phyloP scores from a whole-genome alignment of 805 yeast genomes.

The Kregervanrija pseudodelftensis region DNA sequence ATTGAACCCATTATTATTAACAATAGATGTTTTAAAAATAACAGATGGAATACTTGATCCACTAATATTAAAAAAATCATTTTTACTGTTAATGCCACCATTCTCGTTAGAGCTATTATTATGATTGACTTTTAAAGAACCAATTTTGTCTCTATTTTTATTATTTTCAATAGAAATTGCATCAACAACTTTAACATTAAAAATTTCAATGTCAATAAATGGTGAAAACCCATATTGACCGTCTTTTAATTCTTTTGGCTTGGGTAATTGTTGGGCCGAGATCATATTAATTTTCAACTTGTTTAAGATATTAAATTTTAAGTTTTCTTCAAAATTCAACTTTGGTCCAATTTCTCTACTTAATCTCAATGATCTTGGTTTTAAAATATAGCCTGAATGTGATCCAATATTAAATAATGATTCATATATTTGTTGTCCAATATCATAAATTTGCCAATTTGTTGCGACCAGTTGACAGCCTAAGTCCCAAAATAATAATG shows the following conservation, averaged over 20 bases:
- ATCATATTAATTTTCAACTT: constrained; percentile 41
- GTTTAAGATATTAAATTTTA: constrained; percentile 8
- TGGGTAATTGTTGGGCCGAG: constrained; percentile 83
- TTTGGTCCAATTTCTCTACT: constrained; percentile 6
- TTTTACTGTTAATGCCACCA: too few relatives aligned
- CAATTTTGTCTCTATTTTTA: constrained; percentile 1
- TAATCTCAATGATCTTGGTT: constrained; percentile 42
- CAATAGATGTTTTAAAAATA: constrained; percentile 27
- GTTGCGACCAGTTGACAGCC: constrained; percentile 96
- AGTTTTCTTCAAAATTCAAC: constrained; percentile 14
- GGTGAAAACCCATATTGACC: constrained; percentile 43
- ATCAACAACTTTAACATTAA: constrained; percentile 32
- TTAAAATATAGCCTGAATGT: constrained; percentile 69
- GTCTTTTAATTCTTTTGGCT: constrained; percentile 43
- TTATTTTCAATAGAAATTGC: neutral
- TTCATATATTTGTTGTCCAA: constrained; percentile 83
- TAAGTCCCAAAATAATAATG: constrained; percentile 69
- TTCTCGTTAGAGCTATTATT: too few relatives aligned
- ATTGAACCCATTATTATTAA: constrained; percentile 73
- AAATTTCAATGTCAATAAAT: constrained; percentile 51
- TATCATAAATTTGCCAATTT: constrained; percentile 90
- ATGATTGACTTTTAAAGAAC: constrained; percentile 5
- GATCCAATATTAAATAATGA: constrained; percentile 63
- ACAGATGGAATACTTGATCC: constrained; percentile 12
- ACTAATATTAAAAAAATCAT: neutral